Evolutionary conservation across 345 rosid species (phyloP), one percentile per base, ranked within the genome.

Genomic region (Excoecaria agallocha): DNA sequence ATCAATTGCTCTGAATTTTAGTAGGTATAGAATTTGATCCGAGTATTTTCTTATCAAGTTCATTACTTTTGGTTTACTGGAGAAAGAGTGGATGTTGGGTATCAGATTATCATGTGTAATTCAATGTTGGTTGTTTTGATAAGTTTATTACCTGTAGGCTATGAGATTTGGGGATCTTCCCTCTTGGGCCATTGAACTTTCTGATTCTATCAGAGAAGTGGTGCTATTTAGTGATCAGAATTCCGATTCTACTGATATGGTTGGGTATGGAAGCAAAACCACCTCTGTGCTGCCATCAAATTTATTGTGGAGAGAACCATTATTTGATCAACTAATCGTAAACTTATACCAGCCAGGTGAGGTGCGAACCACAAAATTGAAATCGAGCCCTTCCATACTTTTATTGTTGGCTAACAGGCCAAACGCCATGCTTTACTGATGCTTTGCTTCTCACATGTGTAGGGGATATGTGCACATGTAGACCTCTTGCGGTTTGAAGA

Each of bases 81-180:
- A 43, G 37, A 61, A 39, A 30, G 12, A 59, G 41, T 58, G 30
- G 8, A 5, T 58, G 4, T 58, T 24, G 35, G 16, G 15, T 25
- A 24, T 1, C 39, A 25, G 17, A 30, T 37, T 12, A 35, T 61
- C n/a, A 35, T 4, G 41, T 12, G n/a, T 61, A 9, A 58, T 58
- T 10, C 35, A 19, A 66, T 8, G 11, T 54, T 45, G 39, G 57
- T 72, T 61, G 68, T 10, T n/a, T 22, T 9, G 5, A 4, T 22
- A 70, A 8, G 3, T 41, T 12, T 64, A 25, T 72, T 52, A 35
- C 43, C 11, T 69, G 66, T 79, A 94, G 98, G 97, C 92, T 45
- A 94, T 94, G 98, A 92, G 92, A 72, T 92, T 94, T 77, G 97
- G 97, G 45, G 83, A 89, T 86, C 91, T 94, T 43, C 98, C 98